Conservation (phyloP, 83 land plant species). For the Diphasiastrum complanatum region DNA sequence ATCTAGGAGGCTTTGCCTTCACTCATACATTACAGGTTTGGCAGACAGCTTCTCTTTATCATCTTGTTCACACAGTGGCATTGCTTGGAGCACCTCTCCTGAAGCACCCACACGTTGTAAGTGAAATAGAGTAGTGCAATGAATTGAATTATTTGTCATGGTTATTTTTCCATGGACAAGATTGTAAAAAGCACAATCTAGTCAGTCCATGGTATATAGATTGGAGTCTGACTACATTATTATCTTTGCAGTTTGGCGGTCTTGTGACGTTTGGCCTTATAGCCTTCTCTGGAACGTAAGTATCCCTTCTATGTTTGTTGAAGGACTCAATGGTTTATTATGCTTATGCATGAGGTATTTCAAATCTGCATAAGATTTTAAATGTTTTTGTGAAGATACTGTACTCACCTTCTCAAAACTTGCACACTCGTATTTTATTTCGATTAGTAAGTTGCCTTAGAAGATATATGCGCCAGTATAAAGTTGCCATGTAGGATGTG, state of each 20-base stretch:
- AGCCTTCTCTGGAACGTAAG: conserved; percentile 91
- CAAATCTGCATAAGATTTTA: too few relatives aligned
- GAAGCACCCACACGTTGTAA: conserved; percentile 66
- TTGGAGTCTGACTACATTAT: too few relatives aligned
- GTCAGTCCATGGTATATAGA: not conserved
- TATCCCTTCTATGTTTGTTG: conserved; percentile 1
- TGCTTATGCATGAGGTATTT: too few relatives aligned
- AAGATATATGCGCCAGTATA: too few relatives aligned
- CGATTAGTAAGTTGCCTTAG: too few relatives aligned
- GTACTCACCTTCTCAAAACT: too few relatives aligned
- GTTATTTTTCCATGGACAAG: not conserved
- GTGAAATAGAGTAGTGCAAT: conserved; percentile 1
- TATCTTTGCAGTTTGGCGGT: conserved; percentile 73
- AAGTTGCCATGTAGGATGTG: too few relatives aligned
- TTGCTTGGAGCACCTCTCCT: conserved; percentile 67
- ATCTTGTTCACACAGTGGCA: conserved; percentile 82
- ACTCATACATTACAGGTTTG: conserved; percentile 49
- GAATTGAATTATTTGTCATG: not conserved
- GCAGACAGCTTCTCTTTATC: conserved; percentile 83
- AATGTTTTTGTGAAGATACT: too few relatives aligned
- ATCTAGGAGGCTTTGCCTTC: too few relatives aligned
- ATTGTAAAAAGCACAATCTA: too few relatives aligned
- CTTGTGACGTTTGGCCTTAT: conserved; percentile 74
- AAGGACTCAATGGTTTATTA: too few relatives aligned
- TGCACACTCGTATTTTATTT: too few relatives aligned